Percentiles rank a stretch among this genome's conserved stretches.
Evolutionary conservation across 805 yeast genomes (phyloP).

Genomic region (Saccharomycopsis malanga): DNA sequence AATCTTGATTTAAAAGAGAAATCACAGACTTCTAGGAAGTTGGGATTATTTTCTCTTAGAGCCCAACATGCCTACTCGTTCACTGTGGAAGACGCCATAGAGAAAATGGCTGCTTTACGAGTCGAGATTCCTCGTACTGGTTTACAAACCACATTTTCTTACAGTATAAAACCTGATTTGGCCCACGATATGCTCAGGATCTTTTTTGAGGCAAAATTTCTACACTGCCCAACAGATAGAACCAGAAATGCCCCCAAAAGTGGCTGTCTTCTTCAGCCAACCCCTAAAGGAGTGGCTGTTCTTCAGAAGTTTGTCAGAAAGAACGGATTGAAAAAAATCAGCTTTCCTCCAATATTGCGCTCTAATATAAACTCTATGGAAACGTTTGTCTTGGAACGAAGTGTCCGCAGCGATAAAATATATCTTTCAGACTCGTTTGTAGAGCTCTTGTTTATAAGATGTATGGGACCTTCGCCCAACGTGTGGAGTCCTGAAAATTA

Average conservation of each 20-base stretch:
- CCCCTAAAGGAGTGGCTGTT: constrained; percentile 82
- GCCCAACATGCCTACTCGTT: constrained; percentile 46
- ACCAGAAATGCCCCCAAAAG: constrained; percentile 45
- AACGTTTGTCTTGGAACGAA: constrained; percentile 61
- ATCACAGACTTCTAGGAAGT: not conserved
- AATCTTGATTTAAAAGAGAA: constrained; percentile 12
- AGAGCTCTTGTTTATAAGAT: constrained; percentile 50
- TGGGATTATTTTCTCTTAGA: constrained; percentile 23
- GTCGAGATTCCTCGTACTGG: constrained; percentile 41
- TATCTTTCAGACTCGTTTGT: constrained; percentile 56
- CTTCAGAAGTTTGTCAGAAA: constrained; percentile 53
- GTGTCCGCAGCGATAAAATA: constrained; percentile 48
- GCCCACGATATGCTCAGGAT: constrained; percentile 40
- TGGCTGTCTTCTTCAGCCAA: constrained; percentile 59
- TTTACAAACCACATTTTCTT: constrained; percentile 49
- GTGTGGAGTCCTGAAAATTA: constrained; percentile 54
- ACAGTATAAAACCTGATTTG: constrained; percentile 43
- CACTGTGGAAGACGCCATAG: constrained; percentile 42
- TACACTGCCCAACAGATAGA: constrained; percentile 72
- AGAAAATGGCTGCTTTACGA: constrained; percentile 41
- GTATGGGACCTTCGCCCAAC: constrained; percentile 65
- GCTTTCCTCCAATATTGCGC: constrained; percentile 40
- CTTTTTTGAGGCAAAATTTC: constrained; percentile 53
- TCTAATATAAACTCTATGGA: constrained; percentile 67
- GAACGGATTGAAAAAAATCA: constrained; percentile 40